phyloP scores from a whole-genome alignment of 352 stramenopile genomes.

The Globisporangium uncinulatum region DNA sequence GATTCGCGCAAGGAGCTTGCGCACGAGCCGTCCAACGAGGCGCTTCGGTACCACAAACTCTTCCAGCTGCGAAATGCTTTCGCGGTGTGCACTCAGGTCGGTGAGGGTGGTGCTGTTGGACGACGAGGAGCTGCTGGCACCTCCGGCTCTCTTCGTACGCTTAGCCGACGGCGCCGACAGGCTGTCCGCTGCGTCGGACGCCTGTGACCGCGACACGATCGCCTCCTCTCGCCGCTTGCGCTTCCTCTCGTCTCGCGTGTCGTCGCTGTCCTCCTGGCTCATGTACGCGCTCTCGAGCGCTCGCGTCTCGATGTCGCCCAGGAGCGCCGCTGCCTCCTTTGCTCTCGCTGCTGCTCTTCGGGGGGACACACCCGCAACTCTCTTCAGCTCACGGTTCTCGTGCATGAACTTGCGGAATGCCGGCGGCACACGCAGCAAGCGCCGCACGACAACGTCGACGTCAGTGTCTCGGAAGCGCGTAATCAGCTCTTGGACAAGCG shows the following conservation, averaged over 20 bases:
- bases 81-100: slow-evolving; percentile 47
- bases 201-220: slow-evolving; percentile 37
- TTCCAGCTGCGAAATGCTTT: slow-evolving; percentile 37
- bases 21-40: slow-evolving; percentile 38
- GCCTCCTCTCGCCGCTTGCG: slow-evolving; percentile 43
- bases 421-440: slow-evolving; percentile 26
- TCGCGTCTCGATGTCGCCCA: slow-evolving; percentile 21
- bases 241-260: slow-evolving; percentile 22
- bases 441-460: slow-evolving; percentile 24
- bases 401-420: slow-evolving; percentile 44
- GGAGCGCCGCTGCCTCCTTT: not conserved
- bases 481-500: slow-evolving; percentile 45
- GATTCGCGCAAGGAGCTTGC: slow-evolving; percentile 41
- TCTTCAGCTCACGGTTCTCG: slow-evolving; percentile 27
- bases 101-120: slow-evolving; percentile 8
- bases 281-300: slow-evolving; percentile 49
- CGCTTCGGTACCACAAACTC: slow-evolving; percentile 38
- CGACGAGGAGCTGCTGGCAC: not conserved
- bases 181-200: slow-evolving; percentile 8
- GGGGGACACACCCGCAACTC: slow-evolving; percentile 8
- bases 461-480: slow-evolving; percentile 28
- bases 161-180: not conserved
- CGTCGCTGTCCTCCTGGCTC: slow-evolving; percentile 37
- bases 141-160: not conserved
- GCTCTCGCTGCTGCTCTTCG: slow-evolving; percentile 1